phyloP scores from a whole-genome alignment of 257 asterid genomes.

The Ballota nigra region DNA sequence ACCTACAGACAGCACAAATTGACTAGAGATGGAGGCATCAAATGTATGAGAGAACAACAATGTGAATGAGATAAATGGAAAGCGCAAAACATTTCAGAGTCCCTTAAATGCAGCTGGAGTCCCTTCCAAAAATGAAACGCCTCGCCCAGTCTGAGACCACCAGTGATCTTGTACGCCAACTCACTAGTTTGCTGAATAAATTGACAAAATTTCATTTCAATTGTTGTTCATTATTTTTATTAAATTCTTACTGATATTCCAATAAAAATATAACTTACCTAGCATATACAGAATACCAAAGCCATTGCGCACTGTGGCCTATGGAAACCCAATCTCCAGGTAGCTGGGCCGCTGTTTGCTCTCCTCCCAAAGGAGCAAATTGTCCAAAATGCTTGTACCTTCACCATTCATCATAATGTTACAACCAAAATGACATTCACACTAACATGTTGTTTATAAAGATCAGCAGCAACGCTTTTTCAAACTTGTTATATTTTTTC shows the following conservation, averaged over 20 bases:
- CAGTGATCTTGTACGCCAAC: conserved; percentile 95
- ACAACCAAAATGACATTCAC: background rate
- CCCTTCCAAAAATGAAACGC: conserved; percentile 92
- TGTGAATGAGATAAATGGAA: background rate
- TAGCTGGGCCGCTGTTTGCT: conserved; percentile 95
- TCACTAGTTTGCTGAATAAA: conserved; percentile 77
- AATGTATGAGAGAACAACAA: background rate
- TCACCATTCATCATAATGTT: conserved; percentile 2
- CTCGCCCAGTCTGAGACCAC: conserved; percentile 87
- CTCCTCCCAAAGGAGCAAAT: conserved; percentile 97
- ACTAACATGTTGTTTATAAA: no score
- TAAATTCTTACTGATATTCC: background rate
- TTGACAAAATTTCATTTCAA: background rate
- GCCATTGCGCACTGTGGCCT: conserved; percentile 93
- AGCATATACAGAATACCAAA: conserved; percentile 96
- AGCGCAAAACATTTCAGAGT: background rate
- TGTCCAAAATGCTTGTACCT: conserved; percentile 98
- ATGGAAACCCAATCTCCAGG: conserved; percentile 99
- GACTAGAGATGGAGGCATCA: background rate
- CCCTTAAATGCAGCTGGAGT: conserved; percentile 74
- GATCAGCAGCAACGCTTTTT: no score
- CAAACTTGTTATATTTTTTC: no score
- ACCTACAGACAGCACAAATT: background rate
- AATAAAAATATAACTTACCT: conserved; percentile 39
- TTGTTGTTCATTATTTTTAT: background rate